phyloP scores from a whole-genome alignment of 2,329 filamentous ascomycete genomes.

The Alternaria alternata region DNA sequence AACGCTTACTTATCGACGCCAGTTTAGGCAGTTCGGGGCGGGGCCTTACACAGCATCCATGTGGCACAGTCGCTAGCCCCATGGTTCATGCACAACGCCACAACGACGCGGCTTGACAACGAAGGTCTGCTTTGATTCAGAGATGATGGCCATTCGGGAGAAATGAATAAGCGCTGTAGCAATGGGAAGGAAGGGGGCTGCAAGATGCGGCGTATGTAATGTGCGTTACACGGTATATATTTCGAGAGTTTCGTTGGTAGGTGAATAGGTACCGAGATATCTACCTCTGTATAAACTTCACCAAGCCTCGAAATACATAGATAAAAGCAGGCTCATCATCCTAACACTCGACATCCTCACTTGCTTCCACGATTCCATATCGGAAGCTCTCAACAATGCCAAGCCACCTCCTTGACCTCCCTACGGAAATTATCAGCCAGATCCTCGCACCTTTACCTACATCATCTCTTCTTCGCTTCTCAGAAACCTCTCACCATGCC shows the following conservation, averaged over 20 bases:
- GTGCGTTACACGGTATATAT: background rate
- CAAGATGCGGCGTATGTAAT: background rate
- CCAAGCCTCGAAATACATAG: background rate
- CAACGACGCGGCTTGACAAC: background rate
- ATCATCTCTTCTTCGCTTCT: slow-evolving; percentile 45
- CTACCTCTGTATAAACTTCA: background rate
- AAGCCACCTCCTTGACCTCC: slow-evolving; percentile 33
- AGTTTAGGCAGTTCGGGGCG: background rate
- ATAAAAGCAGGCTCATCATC: background rate
- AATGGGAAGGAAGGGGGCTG: background rate
- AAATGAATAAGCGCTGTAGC: background rate
- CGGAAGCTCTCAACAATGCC: slow-evolving; percentile 20
- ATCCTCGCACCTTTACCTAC: slow-evolving; percentile 46
- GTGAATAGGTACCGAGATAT: background rate
- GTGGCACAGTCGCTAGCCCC: background rate
- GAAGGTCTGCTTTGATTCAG: background rate
- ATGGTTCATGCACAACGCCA: background rate
- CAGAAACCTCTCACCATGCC: slow-evolving; percentile 38
- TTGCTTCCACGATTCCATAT: background rate
- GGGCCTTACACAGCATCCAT: background rate
- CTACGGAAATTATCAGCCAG: slow-evolving; percentile 45
- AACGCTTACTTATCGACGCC: background rate
- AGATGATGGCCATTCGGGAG: background rate
- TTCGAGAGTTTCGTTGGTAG: background rate
- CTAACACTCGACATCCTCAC: background rate